Base-by-base conservation (phyloP, 75 land plant genomes). In the Pinus taeda region DNA sequence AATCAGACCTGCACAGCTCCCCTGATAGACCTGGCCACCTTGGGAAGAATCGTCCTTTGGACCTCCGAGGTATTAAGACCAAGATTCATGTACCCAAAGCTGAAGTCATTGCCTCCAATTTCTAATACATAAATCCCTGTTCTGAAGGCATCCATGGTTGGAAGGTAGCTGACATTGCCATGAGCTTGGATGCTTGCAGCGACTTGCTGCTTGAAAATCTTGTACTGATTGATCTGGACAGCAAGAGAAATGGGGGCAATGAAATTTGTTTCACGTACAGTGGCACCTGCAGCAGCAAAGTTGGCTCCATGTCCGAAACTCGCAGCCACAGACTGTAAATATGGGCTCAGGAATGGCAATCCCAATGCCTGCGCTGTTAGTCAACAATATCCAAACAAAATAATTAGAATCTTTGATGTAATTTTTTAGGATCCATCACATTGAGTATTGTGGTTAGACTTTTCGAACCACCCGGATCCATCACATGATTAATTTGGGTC, bases 251-350 rank as follows among this genome's bases (percentile, higher is more conserved):
- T 78, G 57, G 82, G 82, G 13, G 81, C 79, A 30, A 80, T 80
- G 78, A 79, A 79, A 45, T 15, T 36, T 24, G 57, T 57, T 11
- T 30, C 71, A 4, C 79, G 71, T 6, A n/a, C 79, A 39, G 92
- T 85, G 18, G 92, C 84, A 57, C 94, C 94, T 37, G 88, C 92
- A 0, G 87, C 88, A 1, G 94, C 94, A 67, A 92, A 92, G 63
- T 92, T 92, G 30, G 92, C 92, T 57, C 94, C 94, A 75, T 86
- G 86, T 9, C 79, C 74, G 81, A 79, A 92, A 75, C 84, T 85
- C 12, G 94, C 56, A 21, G 85, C 88, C 24, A 92, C 57, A 1
- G 91, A 85, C 56, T 89, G 66, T 72, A 91, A 59, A 59, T 85
- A 88, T 0, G 91, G 84, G 76, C 73, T 80, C 74, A 89, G 62